Evolutionary conservation across 345 rosid species (phyloP).

Genomic region (Sonneratia alba): DNA sequence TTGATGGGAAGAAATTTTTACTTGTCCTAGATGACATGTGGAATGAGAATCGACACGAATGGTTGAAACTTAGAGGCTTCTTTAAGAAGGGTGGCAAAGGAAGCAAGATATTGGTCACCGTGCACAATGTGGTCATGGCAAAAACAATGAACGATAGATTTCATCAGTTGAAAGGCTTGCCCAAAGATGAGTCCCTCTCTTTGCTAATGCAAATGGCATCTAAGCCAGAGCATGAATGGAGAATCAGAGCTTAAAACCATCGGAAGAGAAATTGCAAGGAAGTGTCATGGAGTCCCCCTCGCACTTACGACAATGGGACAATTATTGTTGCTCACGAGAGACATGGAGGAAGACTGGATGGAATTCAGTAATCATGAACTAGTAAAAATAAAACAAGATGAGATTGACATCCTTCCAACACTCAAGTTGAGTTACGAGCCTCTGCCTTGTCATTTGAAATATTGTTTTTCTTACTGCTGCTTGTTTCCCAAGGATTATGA

Average conservation of each 20-base stretch:
- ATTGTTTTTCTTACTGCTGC: conserved; percentile 16
- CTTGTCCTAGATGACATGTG: background rate
- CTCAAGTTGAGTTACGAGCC: conserved; percentile 16
- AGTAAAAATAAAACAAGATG: background rate
- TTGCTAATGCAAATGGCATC: background rate
- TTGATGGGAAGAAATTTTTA: background rate
- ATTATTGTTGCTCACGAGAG: too few relatives aligned
- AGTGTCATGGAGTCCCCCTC: conserved; percentile 1
- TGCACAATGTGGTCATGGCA: background rate
- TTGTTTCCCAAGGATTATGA: conserved; percentile 17
- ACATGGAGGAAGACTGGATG: conserved; percentile 6
- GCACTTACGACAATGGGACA: background rate
- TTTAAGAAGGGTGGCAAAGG: background rate
- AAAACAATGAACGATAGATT: rapidly evolving
- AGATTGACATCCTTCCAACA: conserved; percentile 3
- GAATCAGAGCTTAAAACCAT: background rate
- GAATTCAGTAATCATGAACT: background rate
- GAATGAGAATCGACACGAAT: background rate
- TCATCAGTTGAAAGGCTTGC: background rate
- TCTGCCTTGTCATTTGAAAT: conserved; percentile 14
- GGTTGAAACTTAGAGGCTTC: background rate
- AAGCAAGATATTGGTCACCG: conserved; percentile 8
- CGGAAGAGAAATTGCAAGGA: background rate
- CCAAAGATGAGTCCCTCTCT: background rate
- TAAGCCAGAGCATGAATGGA: background rate